phyloP scores from a whole-genome alignment of 768 basidiomycete genomes.

The Boletus huronensis region DNA sequence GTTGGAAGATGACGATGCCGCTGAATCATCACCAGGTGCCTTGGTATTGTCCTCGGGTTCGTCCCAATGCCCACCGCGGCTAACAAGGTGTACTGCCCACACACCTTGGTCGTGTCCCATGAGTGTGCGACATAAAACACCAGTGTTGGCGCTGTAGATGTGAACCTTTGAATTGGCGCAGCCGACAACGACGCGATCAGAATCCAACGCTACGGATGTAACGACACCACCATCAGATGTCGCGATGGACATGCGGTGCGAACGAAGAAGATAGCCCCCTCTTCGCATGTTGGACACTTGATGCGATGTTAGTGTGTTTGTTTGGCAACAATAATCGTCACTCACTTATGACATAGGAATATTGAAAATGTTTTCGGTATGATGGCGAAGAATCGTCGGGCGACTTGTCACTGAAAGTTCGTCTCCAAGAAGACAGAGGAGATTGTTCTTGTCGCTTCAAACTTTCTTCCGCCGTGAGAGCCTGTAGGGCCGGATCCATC shows the following conservation, averaged over 20 bases:
- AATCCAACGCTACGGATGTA: constrained; percentile 82
- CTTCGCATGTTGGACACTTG: constrained; percentile 78
- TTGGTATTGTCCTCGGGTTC: constrained; percentile 11
- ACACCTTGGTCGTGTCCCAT: constrained; percentile 87
- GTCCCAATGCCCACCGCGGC: constrained; percentile 52
- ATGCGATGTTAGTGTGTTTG: not conserved
- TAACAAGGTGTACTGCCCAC: constrained; percentile 84
- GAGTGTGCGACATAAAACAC: constrained; percentile 72
- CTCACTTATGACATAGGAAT: constrained; percentile 69
- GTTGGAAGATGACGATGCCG: not conserved
- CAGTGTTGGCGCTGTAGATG: constrained; percentile 77
- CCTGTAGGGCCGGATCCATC: constrained; percentile 42
- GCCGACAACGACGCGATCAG: constrained; percentile 82
- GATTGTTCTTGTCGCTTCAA: constrained; percentile 28
- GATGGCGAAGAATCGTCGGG: constrained; percentile 30
- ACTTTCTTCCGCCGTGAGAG: constrained; percentile 33
- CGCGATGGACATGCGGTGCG: constrained; percentile 50
- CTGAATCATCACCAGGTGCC: constrained; percentile 5
- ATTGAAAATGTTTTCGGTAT: constrained; percentile 68
- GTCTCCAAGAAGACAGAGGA: constrained; percentile 25
- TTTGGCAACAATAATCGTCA: not conserved
- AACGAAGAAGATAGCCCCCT: constrained; percentile 66
- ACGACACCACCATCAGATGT: constrained; percentile 61
- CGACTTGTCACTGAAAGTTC: constrained; percentile 6
- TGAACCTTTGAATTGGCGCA: constrained; percentile 84